Evolutionary conservation across 192 early-diverging fungal species (phyloP).

Genomic region (Coemansia sp.): DNA sequence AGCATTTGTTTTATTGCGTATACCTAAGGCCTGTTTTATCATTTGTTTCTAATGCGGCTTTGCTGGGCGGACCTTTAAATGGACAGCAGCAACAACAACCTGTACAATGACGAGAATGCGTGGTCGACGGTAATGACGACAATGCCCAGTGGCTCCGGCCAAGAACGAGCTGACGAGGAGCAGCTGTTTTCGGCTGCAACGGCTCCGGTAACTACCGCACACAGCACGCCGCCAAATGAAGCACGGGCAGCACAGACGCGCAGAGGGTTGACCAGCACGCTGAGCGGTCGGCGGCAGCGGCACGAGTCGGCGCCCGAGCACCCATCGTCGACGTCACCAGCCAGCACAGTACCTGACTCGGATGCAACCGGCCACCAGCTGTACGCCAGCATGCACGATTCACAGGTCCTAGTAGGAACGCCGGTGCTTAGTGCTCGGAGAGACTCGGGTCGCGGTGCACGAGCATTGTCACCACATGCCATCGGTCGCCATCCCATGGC

Average conservation of each 20-base stretch:
- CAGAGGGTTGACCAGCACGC: slow-evolving; percentile 37
- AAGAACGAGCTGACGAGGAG: background rate
- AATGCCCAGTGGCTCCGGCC: background rate
- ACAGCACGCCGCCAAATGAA: slow-evolving; percentile 1
- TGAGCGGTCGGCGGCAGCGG: slow-evolving; percentile 42
- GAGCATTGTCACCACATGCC: background rate
- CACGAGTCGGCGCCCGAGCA: slow-evolving; percentile 20
- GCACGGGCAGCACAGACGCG: slow-evolving; percentile 21
- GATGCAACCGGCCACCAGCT: slow-evolving; percentile 9
- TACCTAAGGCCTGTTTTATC: background rate
- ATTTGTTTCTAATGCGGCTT: slow-evolving; percentile 4
- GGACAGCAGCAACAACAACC: slow-evolving; percentile 9
- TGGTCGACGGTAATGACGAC: slow-evolving; percentile 39
- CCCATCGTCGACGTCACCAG: slow-evolving; percentile 13
- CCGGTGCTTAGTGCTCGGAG: slow-evolving; percentile 17
- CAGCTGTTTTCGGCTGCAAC: slow-evolving; percentile 1
- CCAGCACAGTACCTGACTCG: slow-evolving; percentile 20
- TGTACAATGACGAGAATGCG: slow-evolving; percentile 28
- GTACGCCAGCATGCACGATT: slow-evolving; percentile 20
- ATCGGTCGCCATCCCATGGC: background rate
- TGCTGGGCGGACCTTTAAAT: slow-evolving; percentile 1
- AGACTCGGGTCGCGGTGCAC: slow-evolving; percentile 3
- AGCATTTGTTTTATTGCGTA: slow-evolving; percentile 7
- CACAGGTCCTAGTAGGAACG: slow-evolving; percentile 16
- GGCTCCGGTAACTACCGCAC: background rate